Conservation (phyloP, 2,329 filamentous ascomycete genomes). For the Calonectria pteridis region DNA sequence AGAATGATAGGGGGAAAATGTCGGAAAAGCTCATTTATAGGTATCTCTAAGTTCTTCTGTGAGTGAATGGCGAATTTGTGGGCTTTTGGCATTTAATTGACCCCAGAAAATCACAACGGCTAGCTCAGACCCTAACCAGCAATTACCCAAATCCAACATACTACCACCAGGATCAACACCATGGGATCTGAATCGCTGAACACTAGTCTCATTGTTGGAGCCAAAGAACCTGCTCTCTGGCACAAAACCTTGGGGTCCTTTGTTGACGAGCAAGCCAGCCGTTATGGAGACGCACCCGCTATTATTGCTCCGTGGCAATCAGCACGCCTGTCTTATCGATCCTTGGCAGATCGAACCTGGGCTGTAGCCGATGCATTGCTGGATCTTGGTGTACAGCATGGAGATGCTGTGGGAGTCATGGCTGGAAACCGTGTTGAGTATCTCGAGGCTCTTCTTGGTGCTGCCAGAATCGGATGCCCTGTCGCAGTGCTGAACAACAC, state of each 20-base stretch:
- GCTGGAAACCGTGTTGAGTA: constrained; percentile 34
- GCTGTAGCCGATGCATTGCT: constrained; percentile 31
- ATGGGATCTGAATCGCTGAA: neutral
- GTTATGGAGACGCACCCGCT: constrained; percentile 13
- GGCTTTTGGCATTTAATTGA: neutral
- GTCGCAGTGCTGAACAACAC: constrained; percentile 35
- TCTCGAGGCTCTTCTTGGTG: constrained; percentile 31
- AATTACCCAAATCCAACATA: neutral
- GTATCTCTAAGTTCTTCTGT: neutral
- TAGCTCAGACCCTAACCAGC: too few species aligned
- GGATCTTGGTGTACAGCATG: constrained; percentile 12
- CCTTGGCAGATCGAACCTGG: constrained; percentile 24
- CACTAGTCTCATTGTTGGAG: neutral
- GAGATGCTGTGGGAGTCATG: constrained; percentile 30
- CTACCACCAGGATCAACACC: neutral
- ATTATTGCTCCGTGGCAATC: constrained; percentile 29
- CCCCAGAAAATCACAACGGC: too few species aligned
- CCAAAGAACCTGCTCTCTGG: constrained; percentile 9
- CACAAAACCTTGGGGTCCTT: constrained; percentile 12
- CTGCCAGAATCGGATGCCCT: constrained; percentile 25
- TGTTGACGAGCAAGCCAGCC: constrained; percentile 15
- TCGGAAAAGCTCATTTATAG: constrained; percentile 3
- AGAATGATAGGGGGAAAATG: neutral
- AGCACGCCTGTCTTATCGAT: constrained; percentile 16
- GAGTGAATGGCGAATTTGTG: too few species aligned